These are phyloP conservation scores for Citrus australasica DNA, from an alignment of 345 rosid species.

Conservation along the genomic window DNA sequence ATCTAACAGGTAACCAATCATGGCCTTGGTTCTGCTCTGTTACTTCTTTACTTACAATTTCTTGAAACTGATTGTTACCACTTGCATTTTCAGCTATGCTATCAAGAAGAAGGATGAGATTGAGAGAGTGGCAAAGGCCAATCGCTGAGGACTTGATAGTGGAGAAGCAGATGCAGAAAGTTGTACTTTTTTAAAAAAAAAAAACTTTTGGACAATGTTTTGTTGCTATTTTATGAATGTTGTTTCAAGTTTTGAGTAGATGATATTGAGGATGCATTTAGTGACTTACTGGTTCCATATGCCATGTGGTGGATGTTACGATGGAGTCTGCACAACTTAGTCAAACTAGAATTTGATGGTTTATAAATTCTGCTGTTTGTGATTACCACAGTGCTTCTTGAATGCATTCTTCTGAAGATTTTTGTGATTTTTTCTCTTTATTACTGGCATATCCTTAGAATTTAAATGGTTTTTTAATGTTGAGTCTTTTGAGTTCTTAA, in stretches of 20 bases:
- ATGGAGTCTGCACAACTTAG: neutral
- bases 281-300: neutral
- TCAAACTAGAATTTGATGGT: neutral
- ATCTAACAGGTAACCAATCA: conserved; percentile 64
- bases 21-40: neutral
- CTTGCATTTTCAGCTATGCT: conserved; percentile 50
- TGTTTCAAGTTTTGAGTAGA: conserved; percentile 7
- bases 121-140: conserved; percentile 98
- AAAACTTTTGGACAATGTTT: neutral
- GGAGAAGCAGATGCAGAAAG: neutral
- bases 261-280: neutral
- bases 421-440: no score
- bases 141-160: conserved; percentile 53
- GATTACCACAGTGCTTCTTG: neutral
- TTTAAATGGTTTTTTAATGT: no score
- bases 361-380: neutral
- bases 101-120: conserved; percentile 98
- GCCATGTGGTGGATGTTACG: neutral
- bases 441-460: no score
- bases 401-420: no score
- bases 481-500: no score
- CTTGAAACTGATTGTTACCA: neutral
- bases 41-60: neutral
- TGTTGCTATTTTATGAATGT: neutral
- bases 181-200: neutral